Evolutionary conservation across 352 stramenopile genomes (phyloP).

Genomic region (Phytophthora megakarya): DNA sequence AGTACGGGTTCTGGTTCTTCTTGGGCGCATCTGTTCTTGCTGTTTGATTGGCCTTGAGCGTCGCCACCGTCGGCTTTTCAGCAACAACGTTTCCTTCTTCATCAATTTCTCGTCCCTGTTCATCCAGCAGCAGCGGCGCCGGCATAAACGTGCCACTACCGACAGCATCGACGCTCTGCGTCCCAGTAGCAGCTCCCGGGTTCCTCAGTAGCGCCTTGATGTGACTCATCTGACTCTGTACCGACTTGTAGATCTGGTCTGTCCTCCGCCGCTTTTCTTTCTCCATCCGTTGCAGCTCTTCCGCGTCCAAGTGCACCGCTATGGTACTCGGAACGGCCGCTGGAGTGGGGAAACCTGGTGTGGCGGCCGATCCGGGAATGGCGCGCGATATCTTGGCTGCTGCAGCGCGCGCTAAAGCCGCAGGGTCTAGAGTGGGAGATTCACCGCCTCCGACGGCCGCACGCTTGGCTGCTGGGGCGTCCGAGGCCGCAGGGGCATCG

Average conservation of each 20-base stretch:
- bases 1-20: conserved; percentile 74
- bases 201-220: conserved; percentile 70
- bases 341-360: neutral
- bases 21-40: conserved; percentile 27
- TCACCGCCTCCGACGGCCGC: conserved; percentile 1
- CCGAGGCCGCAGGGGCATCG: conserved; percentile 44
- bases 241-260: conserved; percentile 85
- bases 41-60: conserved; percentile 60
- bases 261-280: conserved; percentile 67
- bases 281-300: conserved; percentile 46
- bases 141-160: conserved; percentile 62
- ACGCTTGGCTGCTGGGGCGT: conserved; percentile 26
- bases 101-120: conserved; percentile 81
- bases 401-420: conserved; percentile 67
- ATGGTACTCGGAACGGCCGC: conserved; percentile 1
- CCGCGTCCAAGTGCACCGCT: conserved; percentile 18
- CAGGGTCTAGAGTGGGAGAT: conserved; percentile 42
- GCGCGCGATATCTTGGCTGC: conserved; percentile 76
- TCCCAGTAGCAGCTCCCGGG: conserved; percentile 27
- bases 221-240: conserved; percentile 83
- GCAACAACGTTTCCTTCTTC: conserved; percentile 72
- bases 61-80: conserved; percentile 44
- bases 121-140: conserved; percentile 76
- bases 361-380: conserved; percentile 39
- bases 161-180: neutral